phyloP scores from a whole-genome alignment of 257 asterid species.

The Solanum bulbocastanum region DNA sequence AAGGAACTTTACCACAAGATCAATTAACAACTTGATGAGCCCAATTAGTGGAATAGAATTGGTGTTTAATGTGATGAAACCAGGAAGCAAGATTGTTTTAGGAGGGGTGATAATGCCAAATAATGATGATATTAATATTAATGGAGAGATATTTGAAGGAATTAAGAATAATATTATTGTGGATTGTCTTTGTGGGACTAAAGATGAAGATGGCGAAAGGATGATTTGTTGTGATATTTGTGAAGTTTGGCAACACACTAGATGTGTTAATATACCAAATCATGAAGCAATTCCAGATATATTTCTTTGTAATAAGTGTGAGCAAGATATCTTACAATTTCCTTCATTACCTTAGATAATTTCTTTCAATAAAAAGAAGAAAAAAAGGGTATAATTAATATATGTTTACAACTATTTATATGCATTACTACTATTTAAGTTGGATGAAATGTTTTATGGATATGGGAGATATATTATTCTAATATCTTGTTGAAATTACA shows the following conservation, averaged over 20 bases:
- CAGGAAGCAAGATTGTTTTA: slow-evolving; percentile 38
- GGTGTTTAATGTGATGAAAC: slow-evolving; percentile 42
- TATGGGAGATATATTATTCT: not conserved
- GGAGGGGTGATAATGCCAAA: slow-evolving; percentile 12
- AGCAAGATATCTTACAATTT: slow-evolving; percentile 52
- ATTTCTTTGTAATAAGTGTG: slow-evolving; percentile 65
- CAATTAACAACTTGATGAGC: slow-evolving; percentile 21
- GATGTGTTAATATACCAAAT: slow-evolving; percentile 57
- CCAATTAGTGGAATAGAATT: slow-evolving; percentile 29
- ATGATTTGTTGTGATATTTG: slow-evolving; percentile 83
- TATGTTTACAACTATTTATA: not conserved
- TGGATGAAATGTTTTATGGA: not conserved
- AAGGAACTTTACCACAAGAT: slow-evolving; percentile 22
- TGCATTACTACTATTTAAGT: not conserved
- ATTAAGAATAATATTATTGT: slow-evolving; percentile 17
- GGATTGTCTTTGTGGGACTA: slow-evolving; percentile 71
- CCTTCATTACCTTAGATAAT: slow-evolving; percentile 34
- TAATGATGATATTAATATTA: slow-evolving; percentile 1
- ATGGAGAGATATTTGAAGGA: slow-evolving; percentile 17
- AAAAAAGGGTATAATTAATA: not conserved
- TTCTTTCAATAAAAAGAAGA: not conserved
- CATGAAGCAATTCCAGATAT: slow-evolving; percentile 44
- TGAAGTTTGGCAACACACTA: slow-evolving; percentile 80
- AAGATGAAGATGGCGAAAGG: slow-evolving; percentile 79
- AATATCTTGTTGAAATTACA: not conserved